Conservation (phyloP, 768 basidiomycete genomes). For the Lactifluus echinatus region DNA sequence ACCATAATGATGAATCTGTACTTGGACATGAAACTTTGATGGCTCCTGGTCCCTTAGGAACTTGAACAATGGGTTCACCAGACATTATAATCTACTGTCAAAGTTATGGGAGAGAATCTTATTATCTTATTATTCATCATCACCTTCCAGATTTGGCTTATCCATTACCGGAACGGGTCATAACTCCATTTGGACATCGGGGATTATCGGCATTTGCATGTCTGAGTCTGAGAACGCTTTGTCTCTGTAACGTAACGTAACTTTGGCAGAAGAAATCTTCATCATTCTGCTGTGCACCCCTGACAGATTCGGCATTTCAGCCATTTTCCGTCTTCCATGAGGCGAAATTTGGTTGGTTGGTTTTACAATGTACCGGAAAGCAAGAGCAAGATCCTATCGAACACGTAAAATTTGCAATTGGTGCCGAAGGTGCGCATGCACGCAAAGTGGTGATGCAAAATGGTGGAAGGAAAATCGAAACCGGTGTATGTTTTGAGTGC, state of each 20-base stretch:
- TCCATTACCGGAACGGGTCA: background rate
- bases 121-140: background rate
- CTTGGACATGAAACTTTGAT: background rate
- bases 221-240: no score
- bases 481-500: background rate
- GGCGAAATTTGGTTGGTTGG: background rate
- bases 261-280: background rate
- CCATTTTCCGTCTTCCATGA: background rate
- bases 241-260: background rate
- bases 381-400: background rate
- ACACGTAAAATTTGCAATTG: background rate
- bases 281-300: background rate
- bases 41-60: background rate
- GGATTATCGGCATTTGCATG: no score
- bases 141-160: background rate
- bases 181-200: no score
- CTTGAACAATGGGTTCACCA: background rate
- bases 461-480: background rate
- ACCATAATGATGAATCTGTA: background rate
- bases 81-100: background rate
- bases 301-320: background rate
- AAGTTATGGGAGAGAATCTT: background rate
- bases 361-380: background rate
- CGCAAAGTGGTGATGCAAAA: no score
- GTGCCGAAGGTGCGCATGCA: no score